Evolutionary conservation across 768 basidiomycete genomes (phyloP), one percentile per base, ranked within the genome.

Genomic region (Boletus tylopilopsis): DNA sequence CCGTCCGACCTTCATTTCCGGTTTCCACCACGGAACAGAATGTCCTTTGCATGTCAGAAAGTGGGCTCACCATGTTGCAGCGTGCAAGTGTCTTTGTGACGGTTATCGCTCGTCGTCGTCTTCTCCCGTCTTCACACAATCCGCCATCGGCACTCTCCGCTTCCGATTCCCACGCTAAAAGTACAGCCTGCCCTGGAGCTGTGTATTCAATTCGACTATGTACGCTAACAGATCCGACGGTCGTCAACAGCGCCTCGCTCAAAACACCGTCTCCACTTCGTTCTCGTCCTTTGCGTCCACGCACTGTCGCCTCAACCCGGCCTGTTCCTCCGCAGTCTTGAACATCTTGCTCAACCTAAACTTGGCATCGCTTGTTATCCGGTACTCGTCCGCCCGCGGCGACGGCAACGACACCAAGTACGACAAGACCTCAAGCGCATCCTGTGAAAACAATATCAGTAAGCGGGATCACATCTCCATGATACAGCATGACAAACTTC

Each of bases 301-400:
- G 37, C 58, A 63, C 36, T 57, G 51, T 44, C 49, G 59, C 44
- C 67, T 66, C 56, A 83, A 59, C 34, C 50, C 63, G 5, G 59
- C 72, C 24, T 81, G 69, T 56, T 91, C 84, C 27, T 73, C 72
- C 3, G 58, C 54, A 3, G 73, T 64, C 67, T 80, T 84, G 72
- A 93, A 92, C 22, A 81, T 68, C 7, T 84, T 86, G 18, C 89
- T 83, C 21, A 83, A 64, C 37, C 67, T 67, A 67, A 87, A 90
- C 53, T 66, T 76, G 15, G 50, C 56, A 42, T 78, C 73, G 48
- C 81, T 85, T 6, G 71, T 71, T 34, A 65, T 57, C 25, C 81
- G 72, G 73, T 86, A 89, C 60, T 87, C 86, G 16, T 82, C 81
- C 1, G 65, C 64, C 5, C 84, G 75, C 3, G 71, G 52, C 0